Evolutionary conservation across 1,284 basidiomycete genomes (phyloP), one percentile per base, ranked within the genome.

Genomic region (Sporisorium exsertum): DNA sequence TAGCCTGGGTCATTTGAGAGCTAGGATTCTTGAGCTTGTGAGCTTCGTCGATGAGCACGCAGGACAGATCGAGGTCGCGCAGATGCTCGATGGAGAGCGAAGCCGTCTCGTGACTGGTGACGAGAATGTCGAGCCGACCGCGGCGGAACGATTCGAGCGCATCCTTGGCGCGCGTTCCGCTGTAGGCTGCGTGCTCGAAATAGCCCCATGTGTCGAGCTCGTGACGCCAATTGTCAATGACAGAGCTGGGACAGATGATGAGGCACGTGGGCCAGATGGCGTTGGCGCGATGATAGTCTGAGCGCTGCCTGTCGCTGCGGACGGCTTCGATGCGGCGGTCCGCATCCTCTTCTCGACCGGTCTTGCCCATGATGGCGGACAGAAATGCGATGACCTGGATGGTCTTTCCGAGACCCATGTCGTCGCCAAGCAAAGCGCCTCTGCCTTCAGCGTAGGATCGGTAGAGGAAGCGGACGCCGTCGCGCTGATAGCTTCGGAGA

Each of bases 361-460:
- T 85, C 86, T 94, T 94, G 70, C 87, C 86, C 93, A 94, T 94
- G 72, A 95, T 91, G 0, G 94, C 93, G 0, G 92, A 91, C 3
- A 95, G 88, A 79, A 95, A 94, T 0, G 92, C 89, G 42, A 94
- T 93, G 26, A 94, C 90, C 85, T 95, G 94, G n/a, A 94, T 92
- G 0, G 63, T 56, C 88, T 89, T 82, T 81, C 92, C 92, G 64
- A 94, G 86, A 61, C 93, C 93, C 94, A 95, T 95, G 80, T 95
- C 94, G 83, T 95, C 94, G 18, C 93, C 93, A 1, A 95, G 88
- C 18, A 94, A 82, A 0, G 91, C 93, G 1, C 94, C 94, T 50
- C 88, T 86, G 0, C 87, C 88, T 72, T 90, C 87, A 16, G 88
- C 84, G 81, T 91, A 94, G 35, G 90, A 88, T 8, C 89, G 87